Base-by-base conservation (phyloP, 345 rosid genomes). In the Aquilaria sinensis region DNA sequence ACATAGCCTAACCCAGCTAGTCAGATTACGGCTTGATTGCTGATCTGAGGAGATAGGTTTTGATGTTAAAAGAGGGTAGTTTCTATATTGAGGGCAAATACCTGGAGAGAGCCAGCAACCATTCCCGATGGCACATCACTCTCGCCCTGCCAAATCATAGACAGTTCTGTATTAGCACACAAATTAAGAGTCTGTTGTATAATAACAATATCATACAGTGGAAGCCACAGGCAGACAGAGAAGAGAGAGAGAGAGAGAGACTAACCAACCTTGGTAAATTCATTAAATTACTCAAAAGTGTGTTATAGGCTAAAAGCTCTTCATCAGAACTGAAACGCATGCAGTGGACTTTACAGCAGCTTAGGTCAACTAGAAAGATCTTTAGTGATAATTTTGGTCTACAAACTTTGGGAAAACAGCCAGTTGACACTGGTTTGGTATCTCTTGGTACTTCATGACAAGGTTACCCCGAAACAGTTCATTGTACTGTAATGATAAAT, bases 41-140 rank as follows among this genome's bases (percentile, higher is more conserved):
- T 37, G 23, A 23, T 23, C 23, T 37, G 43, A 37, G 8, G 0
- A 37, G 8, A 37, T 37, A 37, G 43, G 43, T 37, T 37, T 37
- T 41, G n/a, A 58, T 56, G 30, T 41, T 30, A 9, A 29, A 69
- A 33, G 53, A 58, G 47, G 43, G 12, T 12, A 33, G 10, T 57
- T 58, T 69, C 49, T 2, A 14, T 47, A 12, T 57, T 62, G 66
- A 37, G 32, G 57, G 47, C 37, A 61, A 67, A 41, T 77, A 92
- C 98, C 94, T 81, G 72, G 48, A 93, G 94, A 64, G 97, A 70
- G 68, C 90, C 96, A 49, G 92, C 89, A 70, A 84, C 79, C 34
- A 84, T 68, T 65, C 83, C 81, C 10, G 71, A 60, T 57, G 96
- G 86, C 10, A 60, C 83, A 77, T 89, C 96, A 69, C 97, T 89